These are phyloP conservation scores for Solanum acaule DNA, from an alignment of 257 asterid genomes.

Conservation along the genomic window DNA sequence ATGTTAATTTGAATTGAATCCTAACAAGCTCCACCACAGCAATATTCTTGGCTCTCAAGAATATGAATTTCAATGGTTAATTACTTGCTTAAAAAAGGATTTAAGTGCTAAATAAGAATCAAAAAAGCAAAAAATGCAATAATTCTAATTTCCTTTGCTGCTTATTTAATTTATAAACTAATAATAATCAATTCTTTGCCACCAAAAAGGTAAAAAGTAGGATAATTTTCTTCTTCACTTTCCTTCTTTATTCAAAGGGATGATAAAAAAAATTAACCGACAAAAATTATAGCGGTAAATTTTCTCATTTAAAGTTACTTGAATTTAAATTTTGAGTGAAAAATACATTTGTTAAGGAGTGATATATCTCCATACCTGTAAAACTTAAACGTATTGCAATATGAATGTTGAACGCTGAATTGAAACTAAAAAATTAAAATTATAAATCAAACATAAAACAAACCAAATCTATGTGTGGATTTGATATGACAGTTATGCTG, in stretches of 20 bases:
- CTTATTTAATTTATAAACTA: background rate
- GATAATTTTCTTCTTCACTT: background rate
- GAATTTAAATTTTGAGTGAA: background rate
- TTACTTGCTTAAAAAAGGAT: background rate
- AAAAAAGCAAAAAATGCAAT: background rate
- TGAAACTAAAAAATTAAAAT: background rate
- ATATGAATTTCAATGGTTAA: background rate
- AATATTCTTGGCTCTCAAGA: background rate
- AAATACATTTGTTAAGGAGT: too few species aligned
- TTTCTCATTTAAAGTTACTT: background rate
- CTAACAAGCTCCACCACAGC: background rate
- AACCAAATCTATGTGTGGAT: background rate
- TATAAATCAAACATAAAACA: background rate
- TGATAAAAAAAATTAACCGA: background rate
- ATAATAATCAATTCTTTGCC: background rate
- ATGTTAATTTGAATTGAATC: background rate
- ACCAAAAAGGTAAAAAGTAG: background rate
- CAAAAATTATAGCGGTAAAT: background rate
- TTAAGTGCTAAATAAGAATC: background rate
- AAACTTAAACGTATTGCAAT: background rate
- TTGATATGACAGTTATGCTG: background rate
- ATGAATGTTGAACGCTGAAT: background rate
- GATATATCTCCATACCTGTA: too few species aligned
- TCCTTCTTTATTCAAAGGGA: background rate
- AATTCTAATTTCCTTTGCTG: background rate